These are phyloP conservation scores for Calycina marina DNA, from an alignment of 2,329 filamentous ascomycete species.

Conservation along the genomic window DNA sequence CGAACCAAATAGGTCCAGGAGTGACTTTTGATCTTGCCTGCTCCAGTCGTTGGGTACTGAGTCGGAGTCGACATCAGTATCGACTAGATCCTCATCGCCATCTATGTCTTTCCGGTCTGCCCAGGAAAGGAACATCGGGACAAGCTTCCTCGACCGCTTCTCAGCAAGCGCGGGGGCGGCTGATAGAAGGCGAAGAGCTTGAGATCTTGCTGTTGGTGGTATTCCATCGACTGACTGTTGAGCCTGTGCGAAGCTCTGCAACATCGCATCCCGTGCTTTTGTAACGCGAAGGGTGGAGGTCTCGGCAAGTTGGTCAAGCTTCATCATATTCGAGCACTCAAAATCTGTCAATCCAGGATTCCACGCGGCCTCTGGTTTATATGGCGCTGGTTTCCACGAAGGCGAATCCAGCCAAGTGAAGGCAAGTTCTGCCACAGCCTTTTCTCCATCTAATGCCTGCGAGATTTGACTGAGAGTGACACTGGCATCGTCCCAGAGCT, in stretches of 20 bases:
- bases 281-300: conserved; percentile 37
- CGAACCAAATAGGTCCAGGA: conserved; percentile 68
- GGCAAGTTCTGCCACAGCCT: conserved; percentile 53
- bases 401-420: conserved; percentile 61
- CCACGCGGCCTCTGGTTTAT: conserved; percentile 23
- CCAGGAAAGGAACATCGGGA: conserved; percentile 79
- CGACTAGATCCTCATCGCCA: conserved; percentile 24
- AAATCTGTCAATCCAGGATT: conserved; percentile 52
- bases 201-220: conserved; percentile 47
- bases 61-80: conserved; percentile 21
- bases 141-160: conserved; percentile 68
- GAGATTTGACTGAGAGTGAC: conserved; percentile 62
- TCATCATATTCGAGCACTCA: conserved; percentile 63
- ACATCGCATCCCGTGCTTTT: conserved; percentile 41
- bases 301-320: conserved; percentile 37
- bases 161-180: conserved; percentile 66
- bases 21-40: conserved; percentile 67
- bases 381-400: conserved; percentile 35
- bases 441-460: conserved; percentile 56
- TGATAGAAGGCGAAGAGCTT: conserved; percentile 66
- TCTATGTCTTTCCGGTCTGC: conserved; percentile 33
- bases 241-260: conserved; percentile 46
- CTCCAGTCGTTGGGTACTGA: conserved; percentile 39
- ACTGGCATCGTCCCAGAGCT: conserved; percentile 75
- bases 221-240: conserved; percentile 39